Evolutionary conservation across 805 yeast genomes (phyloP), one percentile per base, ranked within the genome.

Genomic region (Cyberlindnera nakhonratchasimensis): DNA sequence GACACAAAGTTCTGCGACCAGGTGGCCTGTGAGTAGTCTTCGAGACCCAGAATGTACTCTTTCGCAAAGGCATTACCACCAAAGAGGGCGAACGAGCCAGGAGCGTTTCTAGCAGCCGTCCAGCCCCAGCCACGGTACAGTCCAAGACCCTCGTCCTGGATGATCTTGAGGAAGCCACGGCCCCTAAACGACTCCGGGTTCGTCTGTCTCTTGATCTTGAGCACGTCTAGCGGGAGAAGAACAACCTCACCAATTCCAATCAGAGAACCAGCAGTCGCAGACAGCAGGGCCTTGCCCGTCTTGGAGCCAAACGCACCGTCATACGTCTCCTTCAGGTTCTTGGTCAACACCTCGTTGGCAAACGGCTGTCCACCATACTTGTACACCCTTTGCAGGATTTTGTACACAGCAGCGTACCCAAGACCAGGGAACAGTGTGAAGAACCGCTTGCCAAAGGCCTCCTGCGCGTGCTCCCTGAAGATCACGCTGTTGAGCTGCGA

Each of bases 131-230:
- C 99, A 64, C 96, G 77, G 72, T 93, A 93, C 55, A 93, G 74
- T 19, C 93, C 88, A 46, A 88, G 75, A 16, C 99, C 98, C 70
- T 93, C 99, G 62, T 93, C 99, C 42, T 72, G 61, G 47, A 93
- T 63, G 59, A 93, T 87, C 66, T 77, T 84, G 53, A 90, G 47
- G 70, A 93, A 90, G 10, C 99, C 98, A 72, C 99, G 86, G 56
- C 99, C 99, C 67, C 82, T 84, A 79, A 93, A 93, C n/a, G 98
- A 72, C 68, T 91, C 99, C n/a, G 99, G 99, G 74, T 93, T 93
- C 42, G 99, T 93, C 75, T 93, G 99, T 72, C 98, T 90, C 73
- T 93, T 93, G 69, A 93, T 93, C 74, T 93, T 93, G 63, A 93
- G 74, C 30, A 93, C 98, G 64, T 93, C 99, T 57, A 93, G 76